These are phyloP conservation scores for Ampelomyces quisqualis DNA, from an alignment of 2,329 filamentous ascomycete species.

Conservation along the genomic window DNA sequence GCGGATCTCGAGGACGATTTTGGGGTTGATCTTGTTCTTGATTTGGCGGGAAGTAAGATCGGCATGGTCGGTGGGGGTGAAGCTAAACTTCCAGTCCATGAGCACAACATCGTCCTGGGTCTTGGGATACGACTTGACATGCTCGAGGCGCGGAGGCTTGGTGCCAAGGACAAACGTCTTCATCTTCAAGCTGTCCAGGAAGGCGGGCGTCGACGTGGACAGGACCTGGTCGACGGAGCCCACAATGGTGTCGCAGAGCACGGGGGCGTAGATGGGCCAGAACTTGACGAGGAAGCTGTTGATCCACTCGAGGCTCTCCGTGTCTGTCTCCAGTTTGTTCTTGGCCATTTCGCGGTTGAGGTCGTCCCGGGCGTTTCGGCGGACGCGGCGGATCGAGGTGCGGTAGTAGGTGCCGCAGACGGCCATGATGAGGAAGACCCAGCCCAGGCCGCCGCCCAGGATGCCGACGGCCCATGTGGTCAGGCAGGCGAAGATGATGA, in stretches of 20 bases:
- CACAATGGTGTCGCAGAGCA: slow-evolving; percentile 88
- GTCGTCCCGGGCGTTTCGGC: slow-evolving; percentile 94
- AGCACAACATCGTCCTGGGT: slow-evolving; percentile 92
- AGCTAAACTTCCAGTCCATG: slow-evolving; percentile 99
- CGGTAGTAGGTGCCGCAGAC: slow-evolving; percentile 93
- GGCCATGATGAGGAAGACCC: slow-evolving; percentile 92
- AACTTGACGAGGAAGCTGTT: slow-evolving; percentile 98
- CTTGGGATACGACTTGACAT: slow-evolving; percentile 97
- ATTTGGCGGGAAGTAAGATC: slow-evolving; percentile 89
- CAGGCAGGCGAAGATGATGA: slow-evolving; percentile 91
- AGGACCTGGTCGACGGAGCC: slow-evolving; percentile 94
- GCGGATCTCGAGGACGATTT: slow-evolving; percentile 90
- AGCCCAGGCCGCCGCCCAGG: slow-evolving; percentile 86
- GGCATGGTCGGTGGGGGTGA: slow-evolving; percentile 89
- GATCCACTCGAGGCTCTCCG: slow-evolving; percentile 96
- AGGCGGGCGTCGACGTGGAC: slow-evolving; percentile 85
- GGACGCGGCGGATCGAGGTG: slow-evolving; percentile 88
- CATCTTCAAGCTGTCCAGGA: slow-evolving; percentile 89
- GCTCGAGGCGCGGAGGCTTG: slow-evolving; percentile 93
- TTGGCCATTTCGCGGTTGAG: slow-evolving; percentile 86
- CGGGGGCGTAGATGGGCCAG: slow-evolving; percentile 97
- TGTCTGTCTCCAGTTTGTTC: slow-evolving; percentile 82
- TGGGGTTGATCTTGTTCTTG: slow-evolving; percentile 95
- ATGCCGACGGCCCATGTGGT: slow-evolving; percentile 86
- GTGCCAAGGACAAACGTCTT: slow-evolving; percentile 92